Base-by-base conservation (phyloP, 495 filamentous ascomycete genomes). In the Tricharina praecox region DNA sequence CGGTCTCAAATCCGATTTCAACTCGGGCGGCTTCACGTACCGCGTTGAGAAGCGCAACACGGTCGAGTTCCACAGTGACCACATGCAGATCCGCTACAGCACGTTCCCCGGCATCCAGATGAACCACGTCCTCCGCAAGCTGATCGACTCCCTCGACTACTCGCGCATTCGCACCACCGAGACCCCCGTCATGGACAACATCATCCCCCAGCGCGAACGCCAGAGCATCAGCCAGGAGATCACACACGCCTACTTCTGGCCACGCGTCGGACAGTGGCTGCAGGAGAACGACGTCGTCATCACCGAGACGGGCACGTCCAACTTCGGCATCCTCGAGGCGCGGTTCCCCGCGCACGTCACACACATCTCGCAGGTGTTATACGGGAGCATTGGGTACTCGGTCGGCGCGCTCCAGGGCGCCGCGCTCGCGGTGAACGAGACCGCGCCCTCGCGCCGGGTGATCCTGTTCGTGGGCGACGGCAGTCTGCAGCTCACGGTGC, bases 391-490 rank as follows among this genome's bases (percentile, higher is more conserved):
- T 55, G 85, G 80, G 0, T 88, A 82, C 62, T 77, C 82, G 0
- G 76, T 86, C 23, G 82, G 82, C 16, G 78, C 82, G 8, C 76
- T 78, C 40, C 81, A 85, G 58, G 83, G 83, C 24, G 81, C 81
- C 3, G 78, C 76, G 1, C 63, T 86, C 37, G 83, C 79, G 4
- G 72, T 73, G 0, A 76, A 77, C 48, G 83, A 88, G 52, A 37
- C 33, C 8, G 23, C 24, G 32, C 56, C 52, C 5, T 37, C 52
- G 4, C 68, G 75, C 18, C 70, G 82, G 21, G 83, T 81, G 1
- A 77, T 95, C 42, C 67, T 95, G 45, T 86, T 90, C 52, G 83
- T 85, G 13, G 87, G 86, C 37, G 87, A 95, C 53, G 87, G 87
- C 19, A 82, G 78, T 52, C 74, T 87, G 51, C 82, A 95, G 55